A percentile compares a stretch with the other conserved stretches of the same genome.
Evolutionary conservation across 164 flowering plant genomes (phyloP).

Genomic region (Berberis thunbergii): DNA sequence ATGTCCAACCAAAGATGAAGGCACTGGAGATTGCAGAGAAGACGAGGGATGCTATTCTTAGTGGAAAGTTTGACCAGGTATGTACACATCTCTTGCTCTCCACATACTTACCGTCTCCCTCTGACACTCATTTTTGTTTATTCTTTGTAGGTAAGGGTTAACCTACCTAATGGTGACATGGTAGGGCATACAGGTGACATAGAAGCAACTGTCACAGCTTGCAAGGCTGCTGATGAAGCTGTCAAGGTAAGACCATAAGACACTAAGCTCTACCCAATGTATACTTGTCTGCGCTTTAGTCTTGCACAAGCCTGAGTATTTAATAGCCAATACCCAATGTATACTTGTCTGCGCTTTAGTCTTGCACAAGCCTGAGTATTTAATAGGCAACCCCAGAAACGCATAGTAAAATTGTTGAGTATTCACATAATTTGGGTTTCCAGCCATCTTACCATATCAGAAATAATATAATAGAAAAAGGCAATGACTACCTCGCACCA

Average conservation of each 20-base stretch:
- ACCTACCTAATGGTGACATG: conserved; percentile 23
- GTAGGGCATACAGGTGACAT: conserved; percentile 35
- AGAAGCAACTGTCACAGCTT: too few relatives aligned
- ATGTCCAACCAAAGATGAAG: too few relatives aligned
- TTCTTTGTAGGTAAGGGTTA: conserved; percentile 43
- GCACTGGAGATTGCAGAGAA: conserved; percentile 29
- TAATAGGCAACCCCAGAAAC: too few relatives aligned
- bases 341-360: not conserved
- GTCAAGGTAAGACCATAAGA: not conserved
- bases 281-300: not conserved
- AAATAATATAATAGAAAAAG: too few relatives aligned
- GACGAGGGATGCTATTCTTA: conserved; percentile 85
- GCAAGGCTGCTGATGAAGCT: too few relatives aligned
- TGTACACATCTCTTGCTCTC: not conserved
- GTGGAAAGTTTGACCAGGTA: conserved; percentile 76
- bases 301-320: too few relatives aligned
- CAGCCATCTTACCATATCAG: too few relatives aligned
- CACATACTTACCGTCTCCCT: not conserved
- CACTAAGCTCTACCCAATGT: not conserved
- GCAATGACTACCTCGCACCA: too few relatives aligned
- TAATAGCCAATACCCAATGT: not conserved
- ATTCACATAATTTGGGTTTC: too few relatives aligned
- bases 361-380: too few relatives aligned
- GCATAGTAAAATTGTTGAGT: too few relatives aligned
- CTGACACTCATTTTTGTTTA: not conserved